Percentiles rank a stretch among this genome's conserved stretches.
Evolutionary conservation across 768 basidiomycete species (phyloP).

Genomic region (Lentinus tigrinus): DNA sequence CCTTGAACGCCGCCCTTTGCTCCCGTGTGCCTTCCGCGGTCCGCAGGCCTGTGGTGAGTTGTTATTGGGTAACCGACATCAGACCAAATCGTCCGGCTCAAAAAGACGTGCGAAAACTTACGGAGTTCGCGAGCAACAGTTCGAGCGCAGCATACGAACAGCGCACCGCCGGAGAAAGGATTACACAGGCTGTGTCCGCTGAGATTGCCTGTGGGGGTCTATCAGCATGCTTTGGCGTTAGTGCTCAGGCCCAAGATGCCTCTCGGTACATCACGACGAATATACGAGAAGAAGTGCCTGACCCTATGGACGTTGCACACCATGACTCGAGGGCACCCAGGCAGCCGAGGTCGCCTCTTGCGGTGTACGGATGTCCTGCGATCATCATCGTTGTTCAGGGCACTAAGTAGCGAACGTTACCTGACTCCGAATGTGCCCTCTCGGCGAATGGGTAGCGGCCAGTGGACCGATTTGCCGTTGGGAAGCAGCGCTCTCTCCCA

Average conservation of each 20-base stretch:
- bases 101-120: background rate
- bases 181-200: too few relatives aligned
- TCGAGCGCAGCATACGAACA: too few relatives aligned
- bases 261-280: too few relatives aligned
- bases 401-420: background rate
- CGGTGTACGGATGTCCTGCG: background rate
- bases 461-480: background rate
- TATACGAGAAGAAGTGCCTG: background rate
- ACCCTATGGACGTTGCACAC: background rate
- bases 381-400: background rate
- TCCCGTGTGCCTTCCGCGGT: background rate
- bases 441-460: background rate
- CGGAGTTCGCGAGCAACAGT: too few relatives aligned
- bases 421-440: background rate
- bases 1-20: background rate
- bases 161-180: too few relatives aligned
- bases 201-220: too few relatives aligned
- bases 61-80: background rate
- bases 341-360: background rate
- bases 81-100: background rate
- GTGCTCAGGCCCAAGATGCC: too few relatives aligned
- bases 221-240: too few relatives aligned
- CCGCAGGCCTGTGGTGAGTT: background rate
- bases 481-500: background rate
- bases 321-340: background rate